Base-by-base conservation (phyloP, 345 rosid genomes). In the Moricandia arvensis region DNA sequence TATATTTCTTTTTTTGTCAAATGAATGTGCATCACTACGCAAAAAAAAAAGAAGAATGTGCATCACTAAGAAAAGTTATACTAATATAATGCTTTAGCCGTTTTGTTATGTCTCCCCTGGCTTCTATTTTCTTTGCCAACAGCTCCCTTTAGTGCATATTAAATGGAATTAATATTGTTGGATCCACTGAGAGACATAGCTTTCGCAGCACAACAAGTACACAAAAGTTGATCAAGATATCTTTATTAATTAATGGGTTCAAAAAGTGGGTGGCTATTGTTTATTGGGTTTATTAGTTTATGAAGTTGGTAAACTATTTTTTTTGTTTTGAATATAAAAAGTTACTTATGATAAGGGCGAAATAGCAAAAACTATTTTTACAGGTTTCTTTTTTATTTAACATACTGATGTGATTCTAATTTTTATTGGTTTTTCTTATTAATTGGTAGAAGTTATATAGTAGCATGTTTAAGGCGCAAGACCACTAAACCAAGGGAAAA, bases 181-280 rank as follows among this genome's bases (percentile, higher is more conserved):
- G 74, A 69, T 76, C 74, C 73, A 63, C 70, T 41, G 69, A 54
- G 75, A 69, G 59, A 69, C 80, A 54, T 69, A 53, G 29, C 80
- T 76, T 76, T 54, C 75, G 75, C 75, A 54, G 70, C 75, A 69
- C 80, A 69, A 69, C 29, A 69, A 63, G 80, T 54, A 76, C 69
- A 69, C 64, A 54, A 68, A 75, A 69, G 64, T 68, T 13, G 53
- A 61, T 68, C 24, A 61, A 53, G 63, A 59, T 75, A 34, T 53
- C 37, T 29, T 69, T 62, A 13, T 76, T 51, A 45, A 37, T 51
- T 53, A 12, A 62, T 54, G 64, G 58, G 34, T 62, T 62, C 24
- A 49, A 12, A 65, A 59, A 24, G 66, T 68, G 61, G 54, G 57
- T 60, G 73, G 63, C 55, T 61, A 10, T 60, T 60, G 55, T 68